These are phyloP conservation scores for Vitis rotundifolia DNA, from an alignment of 164 flowering plant genomes.

Conservation along the genomic window DNA sequence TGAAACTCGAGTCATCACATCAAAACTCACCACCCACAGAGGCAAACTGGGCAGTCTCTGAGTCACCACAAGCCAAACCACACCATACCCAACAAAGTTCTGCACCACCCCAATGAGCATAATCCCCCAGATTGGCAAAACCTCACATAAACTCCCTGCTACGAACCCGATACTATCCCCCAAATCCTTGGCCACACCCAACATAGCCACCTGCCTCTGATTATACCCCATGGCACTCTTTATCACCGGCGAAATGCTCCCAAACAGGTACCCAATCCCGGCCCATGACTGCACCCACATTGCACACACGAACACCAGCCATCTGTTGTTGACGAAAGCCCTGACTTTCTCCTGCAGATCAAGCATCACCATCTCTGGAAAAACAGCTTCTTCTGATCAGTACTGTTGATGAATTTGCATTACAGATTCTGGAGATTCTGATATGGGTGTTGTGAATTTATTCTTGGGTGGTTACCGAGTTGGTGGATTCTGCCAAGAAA, in stretches of 20 bases:
- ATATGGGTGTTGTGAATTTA: no score
- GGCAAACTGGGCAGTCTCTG: constrained; percentile 36
- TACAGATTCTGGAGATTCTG: no score
- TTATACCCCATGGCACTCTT: constrained; percentile 47
- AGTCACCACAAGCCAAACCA: constrained; percentile 49
- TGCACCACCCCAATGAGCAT: constrained; percentile 42
- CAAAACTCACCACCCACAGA: constrained; percentile 48
- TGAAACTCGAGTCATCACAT: not conserved
- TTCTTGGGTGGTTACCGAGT: no score
- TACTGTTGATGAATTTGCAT: no score
- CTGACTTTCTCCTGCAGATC: constrained; percentile 15
- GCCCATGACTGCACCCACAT: constrained; percentile 60
- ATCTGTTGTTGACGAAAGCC: constrained; percentile 38
- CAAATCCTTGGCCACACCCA: constrained; percentile 60
- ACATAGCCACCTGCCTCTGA: constrained; percentile 46
- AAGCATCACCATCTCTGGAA: not conserved
- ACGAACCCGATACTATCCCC: constrained; percentile 52
- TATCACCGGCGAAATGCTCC: constrained; percentile 59
- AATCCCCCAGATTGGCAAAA: constrained; percentile 47
- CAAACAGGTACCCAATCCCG: constrained; percentile 54
- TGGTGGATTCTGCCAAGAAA: no score
- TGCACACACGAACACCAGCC: constrained; percentile 60
- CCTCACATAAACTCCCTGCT: constrained; percentile 43
- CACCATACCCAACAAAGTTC: constrained; percentile 56
- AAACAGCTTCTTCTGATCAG: no score